These are phyloP conservation scores for Candida michaelii DNA, from an alignment of 805 yeast species.

Conservation along the genomic window DNA sequence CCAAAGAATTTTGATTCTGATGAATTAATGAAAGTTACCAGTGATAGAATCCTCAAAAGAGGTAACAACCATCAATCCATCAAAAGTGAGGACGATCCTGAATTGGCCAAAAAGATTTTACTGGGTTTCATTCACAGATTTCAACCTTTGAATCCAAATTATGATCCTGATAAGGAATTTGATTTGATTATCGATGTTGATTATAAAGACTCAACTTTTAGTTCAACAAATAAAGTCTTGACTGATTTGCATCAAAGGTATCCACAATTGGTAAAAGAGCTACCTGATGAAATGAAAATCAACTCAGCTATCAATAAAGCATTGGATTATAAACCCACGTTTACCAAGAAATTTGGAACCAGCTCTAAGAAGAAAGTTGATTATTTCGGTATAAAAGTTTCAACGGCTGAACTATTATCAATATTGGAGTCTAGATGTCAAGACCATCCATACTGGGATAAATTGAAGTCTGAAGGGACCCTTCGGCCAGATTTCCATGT, in stretches of 20 bases:
- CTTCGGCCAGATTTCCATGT: slow-evolving; percentile 63
- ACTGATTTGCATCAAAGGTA: slow-evolving; percentile 26
- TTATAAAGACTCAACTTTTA: slow-evolving; percentile 40
- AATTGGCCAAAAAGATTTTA: slow-evolving; percentile 62
- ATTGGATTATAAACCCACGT: slow-evolving; percentile 51
- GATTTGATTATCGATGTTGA: slow-evolving; percentile 63
- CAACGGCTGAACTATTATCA: slow-evolving; percentile 5
- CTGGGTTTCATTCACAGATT: slow-evolving; percentile 69
- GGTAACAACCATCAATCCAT: slow-evolving; percentile 92
- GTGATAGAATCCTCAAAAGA: slow-evolving; percentile 57
- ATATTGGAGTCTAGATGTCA: slow-evolving; percentile 8
- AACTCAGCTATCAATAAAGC: slow-evolving; percentile 53
- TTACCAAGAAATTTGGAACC: slow-evolving; percentile 32
- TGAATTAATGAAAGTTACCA: slow-evolving; percentile 52
- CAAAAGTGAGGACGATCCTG: slow-evolving; percentile 49
- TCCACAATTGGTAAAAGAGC: slow-evolving; percentile 37
- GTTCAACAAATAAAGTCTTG: slow-evolving; percentile 39
- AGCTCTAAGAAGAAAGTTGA: slow-evolving; percentile 12
- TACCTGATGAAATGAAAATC: slow-evolving; percentile 26
- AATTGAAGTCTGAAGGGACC: slow-evolving; percentile 27
- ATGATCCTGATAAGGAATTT: slow-evolving; percentile 64
- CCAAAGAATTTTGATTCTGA: slow-evolving; percentile 22
- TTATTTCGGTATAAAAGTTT: slow-evolving; percentile 13
- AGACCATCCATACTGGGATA: slow-evolving; percentile 17
- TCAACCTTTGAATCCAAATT: slow-evolving; percentile 50